Base-by-base conservation (phyloP, 2,329 filamentous ascomycete genomes). In the Emmonsia crescens region DNA sequence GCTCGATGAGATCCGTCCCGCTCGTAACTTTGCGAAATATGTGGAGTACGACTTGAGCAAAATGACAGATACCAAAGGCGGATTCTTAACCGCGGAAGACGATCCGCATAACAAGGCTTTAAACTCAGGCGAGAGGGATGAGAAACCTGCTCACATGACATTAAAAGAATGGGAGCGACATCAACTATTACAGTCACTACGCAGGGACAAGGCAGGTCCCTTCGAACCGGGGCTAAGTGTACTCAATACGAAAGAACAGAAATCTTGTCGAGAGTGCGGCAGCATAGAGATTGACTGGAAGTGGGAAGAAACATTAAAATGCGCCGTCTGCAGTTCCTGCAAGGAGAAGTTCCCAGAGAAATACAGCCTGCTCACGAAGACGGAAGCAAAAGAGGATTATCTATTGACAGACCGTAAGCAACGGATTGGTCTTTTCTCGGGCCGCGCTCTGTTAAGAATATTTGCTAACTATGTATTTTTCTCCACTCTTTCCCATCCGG, bases 1-100 rank as follows among this genome's bases (percentile, higher is more conserved):
- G 6, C 70, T 77, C 38, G 74, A 80, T 54, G 73, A 77, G 5
- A 86, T 95, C 57, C 86, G 85, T 61, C 88, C 93, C 0, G 89
- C 90, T 46, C 84, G 86, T 70, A 96, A 95, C 71, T 96, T 97
- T 68, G 85, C 89, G 64, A 93, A 94, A 73, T 97, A 89, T 72
- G 92, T 99, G 70, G 94, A 99, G 72, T 97, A 96, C 77, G 94
- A 99, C 74, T 94, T 99, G 76, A 93, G 89, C 72, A 89, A 93
- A 76, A 97, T 99, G 91, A 95, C 88, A 6, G 94, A 99, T 74
- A 97, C 93, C 0, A 96, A 96, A 72, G 94, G 94, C 64, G 94
- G 94, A 0, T 99, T 99, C 75, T 76, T 99, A 66, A 89, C 88
- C n/a, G 83, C 84, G 0, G 89, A 93, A 64, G 94, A 99, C 71